Evolutionary conservation across 2,329 filamentous ascomycete genomes (phyloP), one percentile per base, ranked within the genome.

Genomic region (Incumbomyces delicatus): DNA sequence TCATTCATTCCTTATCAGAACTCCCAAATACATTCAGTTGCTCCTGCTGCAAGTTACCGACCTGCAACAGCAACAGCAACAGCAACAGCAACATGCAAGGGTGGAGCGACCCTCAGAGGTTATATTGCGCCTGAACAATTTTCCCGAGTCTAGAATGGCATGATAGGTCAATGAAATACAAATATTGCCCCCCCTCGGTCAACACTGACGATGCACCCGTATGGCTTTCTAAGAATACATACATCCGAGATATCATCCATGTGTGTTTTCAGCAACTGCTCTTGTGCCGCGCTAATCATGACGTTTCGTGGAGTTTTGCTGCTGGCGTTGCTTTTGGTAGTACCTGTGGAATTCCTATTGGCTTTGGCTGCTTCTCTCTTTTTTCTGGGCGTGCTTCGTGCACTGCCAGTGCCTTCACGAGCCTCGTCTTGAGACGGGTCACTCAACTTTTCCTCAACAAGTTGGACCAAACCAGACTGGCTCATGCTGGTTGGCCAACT

Each of bases 171-270:
- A 61, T 78, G 76, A 62, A 80, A 94, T 44, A 95, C 81, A 72
- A 92, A 94, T 38, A 96, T 80, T 62, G 90, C 82, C 0, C 92
- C 92, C 33, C 83, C 85, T 57, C 90, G 75, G 70, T 98, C 92
- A 45, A 85, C 89, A 55, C 85, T 94, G 41, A 96, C 74, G 30
- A 89, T 84, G 87, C 96, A 95, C 3, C 84, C 85, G 64, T 94
- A 95, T 18, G 92, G 92, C 53, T 78, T 74, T 69, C 95, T 87
- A 56, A 98, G 65, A 60, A 96, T 69, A n/a, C 84, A 84, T 55
- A 95, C 81, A 66, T 96, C 90, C 59, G 85, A 77, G 49, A 98
- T 81, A 2, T 81, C 81, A 66, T 98, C 92, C 58, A 95, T 65
- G 66, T 98, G 92, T 49, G 83, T 87, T 61, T 81, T 84, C 48